Evolutionary conservation across 345 rosid species (phyloP).

Genomic region (Dovyalis caffra): DNA sequence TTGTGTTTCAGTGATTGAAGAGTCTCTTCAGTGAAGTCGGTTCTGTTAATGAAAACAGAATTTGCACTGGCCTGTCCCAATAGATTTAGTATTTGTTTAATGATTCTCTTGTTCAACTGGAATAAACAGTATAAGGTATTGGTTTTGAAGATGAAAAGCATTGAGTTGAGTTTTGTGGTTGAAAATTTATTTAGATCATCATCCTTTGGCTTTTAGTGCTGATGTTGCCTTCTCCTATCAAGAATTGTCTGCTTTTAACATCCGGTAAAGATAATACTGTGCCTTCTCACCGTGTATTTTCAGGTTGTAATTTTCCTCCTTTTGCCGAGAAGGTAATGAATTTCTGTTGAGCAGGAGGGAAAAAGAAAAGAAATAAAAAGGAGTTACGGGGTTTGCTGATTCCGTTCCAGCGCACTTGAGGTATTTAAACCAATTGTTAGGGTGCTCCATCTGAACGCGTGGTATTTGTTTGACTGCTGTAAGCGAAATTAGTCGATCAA

Average conservation of each 20-base stretch:
- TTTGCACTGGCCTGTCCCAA: neutral
- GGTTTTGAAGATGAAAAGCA: neutral
- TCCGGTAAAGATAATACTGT: neutral
- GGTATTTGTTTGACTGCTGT: no score
- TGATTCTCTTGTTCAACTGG: neutral
- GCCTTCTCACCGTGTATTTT: neutral
- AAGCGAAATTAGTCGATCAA: no score
- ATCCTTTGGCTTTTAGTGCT: no score
- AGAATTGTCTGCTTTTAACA: neutral
- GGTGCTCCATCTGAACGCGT: no score
- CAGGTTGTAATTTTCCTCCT: neutral
- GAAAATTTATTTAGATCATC: neutral
- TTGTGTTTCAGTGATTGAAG: no score
- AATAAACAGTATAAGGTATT: neutral
- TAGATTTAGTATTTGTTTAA: neutral
- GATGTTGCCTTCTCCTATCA: neutral
- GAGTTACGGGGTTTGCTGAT: no score
- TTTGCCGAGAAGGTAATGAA: neutral
- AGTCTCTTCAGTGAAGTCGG: neutral
- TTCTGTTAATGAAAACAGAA: no score
- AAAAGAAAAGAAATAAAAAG: neutral
- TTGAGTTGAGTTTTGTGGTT: neutral
- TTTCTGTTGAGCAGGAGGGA: neutral
- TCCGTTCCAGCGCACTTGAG: no score
- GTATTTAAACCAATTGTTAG: no score